Evolutionary conservation across 257 asterid genomes (phyloP).

Genomic region (Scutellaria minor): DNA sequence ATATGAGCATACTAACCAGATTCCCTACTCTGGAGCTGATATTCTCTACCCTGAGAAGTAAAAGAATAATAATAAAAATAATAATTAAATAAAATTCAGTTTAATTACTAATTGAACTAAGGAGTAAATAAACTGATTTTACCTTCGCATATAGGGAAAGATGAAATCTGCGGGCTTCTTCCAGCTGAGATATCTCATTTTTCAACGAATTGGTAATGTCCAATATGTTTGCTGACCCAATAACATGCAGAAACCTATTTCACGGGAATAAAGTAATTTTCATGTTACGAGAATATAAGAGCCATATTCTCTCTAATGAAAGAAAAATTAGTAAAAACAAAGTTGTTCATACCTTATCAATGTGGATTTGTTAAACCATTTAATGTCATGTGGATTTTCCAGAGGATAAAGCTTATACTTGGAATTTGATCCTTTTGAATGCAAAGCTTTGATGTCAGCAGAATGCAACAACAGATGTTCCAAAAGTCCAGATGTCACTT

Average conservation of each 20-base stretch:
- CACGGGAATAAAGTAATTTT: constrained; percentile 17
- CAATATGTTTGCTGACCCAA: constrained; percentile 64
- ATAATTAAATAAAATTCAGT: constrained; percentile 5
- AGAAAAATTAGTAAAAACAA: constrained; percentile 30
- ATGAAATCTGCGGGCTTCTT: constrained; percentile 82
- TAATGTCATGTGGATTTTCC: constrained; percentile 44
- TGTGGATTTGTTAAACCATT: constrained; percentile 85
- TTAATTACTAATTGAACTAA: constrained; percentile 20
- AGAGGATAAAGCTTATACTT: constrained; percentile 59
- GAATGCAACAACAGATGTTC: constrained; percentile 77
- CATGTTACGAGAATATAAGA: constrained; percentile 30
- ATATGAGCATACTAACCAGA: constrained; percentile 52
- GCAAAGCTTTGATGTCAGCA: constrained; percentile 57
- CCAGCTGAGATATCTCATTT: constrained; percentile 90
- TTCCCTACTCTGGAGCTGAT: constrained; percentile 43
- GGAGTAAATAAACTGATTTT: constrained; percentile 31
- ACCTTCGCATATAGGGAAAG: constrained; percentile 78
- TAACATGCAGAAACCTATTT: constrained; percentile 71
- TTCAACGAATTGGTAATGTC: constrained; percentile 51
- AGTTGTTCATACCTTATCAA: constrained; percentile 61
- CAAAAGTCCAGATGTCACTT: constrained; percentile 70
- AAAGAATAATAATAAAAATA: not conserved
- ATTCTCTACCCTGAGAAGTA: constrained; percentile 54
- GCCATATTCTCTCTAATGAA: constrained; percentile 19
- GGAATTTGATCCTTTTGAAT: constrained; percentile 59